Conservation (phyloP, 148 eudicot species). For the Amaranthus hypochondriacus region DNA sequence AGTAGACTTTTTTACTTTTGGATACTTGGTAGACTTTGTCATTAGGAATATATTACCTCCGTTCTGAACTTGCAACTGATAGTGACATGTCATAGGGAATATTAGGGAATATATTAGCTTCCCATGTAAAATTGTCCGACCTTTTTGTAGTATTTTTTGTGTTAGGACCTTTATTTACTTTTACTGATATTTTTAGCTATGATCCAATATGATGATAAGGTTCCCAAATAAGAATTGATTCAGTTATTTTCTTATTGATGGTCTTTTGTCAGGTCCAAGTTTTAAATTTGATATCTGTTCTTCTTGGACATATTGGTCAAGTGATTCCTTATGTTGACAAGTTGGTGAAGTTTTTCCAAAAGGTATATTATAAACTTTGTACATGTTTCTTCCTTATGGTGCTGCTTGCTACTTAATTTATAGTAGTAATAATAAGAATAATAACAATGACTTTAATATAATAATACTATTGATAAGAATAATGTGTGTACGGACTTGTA, state of each 20-base stretch:
- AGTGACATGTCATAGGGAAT: no score
- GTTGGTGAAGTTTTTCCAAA: conserved; percentile 76
- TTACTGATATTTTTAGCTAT: not conserved
- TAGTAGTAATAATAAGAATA: no score
- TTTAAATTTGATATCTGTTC: conserved; percentile 75
- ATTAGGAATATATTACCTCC: no score
- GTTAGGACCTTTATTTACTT: not conserved
- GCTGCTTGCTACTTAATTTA: no score
- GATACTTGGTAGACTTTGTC: no score
- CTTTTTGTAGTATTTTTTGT: not conserved
- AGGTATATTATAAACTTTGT: conserved; percentile 44
- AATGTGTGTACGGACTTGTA: no score
- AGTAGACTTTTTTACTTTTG: no score
- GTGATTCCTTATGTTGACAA: conserved; percentile 68
- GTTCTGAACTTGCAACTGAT: no score
- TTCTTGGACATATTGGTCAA: conserved; percentile 68
- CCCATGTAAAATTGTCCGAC: not conserved
- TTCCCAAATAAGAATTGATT: not conserved
- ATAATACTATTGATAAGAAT: no score
- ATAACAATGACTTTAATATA: no score
- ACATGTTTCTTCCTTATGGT: not conserved
- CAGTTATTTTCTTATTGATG: not conserved
- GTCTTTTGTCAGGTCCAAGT: conserved; percentile 79
- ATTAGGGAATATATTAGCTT: not conserved
- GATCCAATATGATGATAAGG: not conserved